Evolutionary conservation across 805 yeast species (phyloP), one percentile per base, ranked within the genome.

Genomic region (Starmerella sp.): DNA sequence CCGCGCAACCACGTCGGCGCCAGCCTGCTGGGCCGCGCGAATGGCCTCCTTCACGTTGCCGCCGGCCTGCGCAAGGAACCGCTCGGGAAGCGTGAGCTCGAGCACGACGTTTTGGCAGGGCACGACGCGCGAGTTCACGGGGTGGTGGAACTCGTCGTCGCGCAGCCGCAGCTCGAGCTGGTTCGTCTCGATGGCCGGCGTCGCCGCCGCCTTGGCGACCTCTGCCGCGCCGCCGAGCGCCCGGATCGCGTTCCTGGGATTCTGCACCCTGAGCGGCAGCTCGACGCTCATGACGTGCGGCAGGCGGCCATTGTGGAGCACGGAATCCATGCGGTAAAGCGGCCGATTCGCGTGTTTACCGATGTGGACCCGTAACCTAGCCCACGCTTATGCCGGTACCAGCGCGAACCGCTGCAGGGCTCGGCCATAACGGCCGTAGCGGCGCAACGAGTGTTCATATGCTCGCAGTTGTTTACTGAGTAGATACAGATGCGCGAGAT

Each of bases 231-330:
- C 83, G 1, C 83, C 83, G 9, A 79, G 64, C 74, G 76, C 71
- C 5, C 56, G 60, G 6, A 77, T 61, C 6, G 81, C 82, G 29
- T 64, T 66, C 32, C 66, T 66, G 4, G 64, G 60, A 61, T 77
- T 69, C 39, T 75, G 74, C 7, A 90, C 90, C 15, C 76, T 74
- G 34, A 88, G 69, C 0, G 97, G 97, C 56, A 84, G 75, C 64
- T 90, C 97, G 15, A 90, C 77, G 37, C 60, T 31, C 36, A 43
- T 29, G 4, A 31, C 47, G 11, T 29, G 47, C 47, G 36, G 37
- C 47, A 43, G 22, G 14, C 28, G 34, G 28, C 36, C 47, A 22
- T n/a, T 28, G 47, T 8, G n/a, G 32, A 42, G 45, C 14, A 42
- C 45, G n/a, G 45, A 9, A 6, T 42, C 45, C 45, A 42, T 42